Conservation (phyloP, 1,139 yeast species). For the Suhomyces chickasaworum region DNA sequence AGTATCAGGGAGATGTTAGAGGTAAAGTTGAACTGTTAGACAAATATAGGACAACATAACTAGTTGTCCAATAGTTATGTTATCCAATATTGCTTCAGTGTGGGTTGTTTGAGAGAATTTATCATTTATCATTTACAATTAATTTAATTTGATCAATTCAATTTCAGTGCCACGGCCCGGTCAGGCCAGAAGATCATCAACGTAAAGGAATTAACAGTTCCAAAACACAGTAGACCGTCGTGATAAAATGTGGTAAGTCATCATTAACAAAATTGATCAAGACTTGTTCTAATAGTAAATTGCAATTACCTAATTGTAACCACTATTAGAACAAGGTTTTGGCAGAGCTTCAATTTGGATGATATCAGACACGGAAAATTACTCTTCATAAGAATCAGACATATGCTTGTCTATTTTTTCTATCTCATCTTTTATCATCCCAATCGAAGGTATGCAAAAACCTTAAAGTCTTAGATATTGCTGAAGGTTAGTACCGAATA, state of each 20-base stretch:
- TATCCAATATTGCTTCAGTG: too few relatives aligned
- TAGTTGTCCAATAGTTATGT: too few relatives aligned
- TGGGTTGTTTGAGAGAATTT: too few relatives aligned
- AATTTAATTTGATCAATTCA: conserved; percentile 1
- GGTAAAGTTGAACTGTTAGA: too few relatives aligned
- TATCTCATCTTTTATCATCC: conserved; percentile 63
- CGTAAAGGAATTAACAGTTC: conserved; percentile 71
- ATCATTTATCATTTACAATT: too few relatives aligned
- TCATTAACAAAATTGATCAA: conserved; percentile 62
- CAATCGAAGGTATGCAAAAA: conserved; percentile 27
- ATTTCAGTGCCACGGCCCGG: conserved; percentile 92
- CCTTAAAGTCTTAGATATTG: conserved; percentile 9
- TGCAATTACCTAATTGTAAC: conserved; percentile 14
- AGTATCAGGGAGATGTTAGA: too few relatives aligned
- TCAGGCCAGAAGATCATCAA: conserved; percentile 97
- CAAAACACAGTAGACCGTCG: conserved; percentile 99
- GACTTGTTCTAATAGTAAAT: conserved; percentile 12
- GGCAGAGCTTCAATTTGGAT: conserved; percentile 19
- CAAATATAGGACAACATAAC: too few relatives aligned
- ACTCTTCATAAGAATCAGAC: conserved; percentile 81
- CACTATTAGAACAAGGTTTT: conserved; percentile 19
- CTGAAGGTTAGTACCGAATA: conserved; percentile 16
- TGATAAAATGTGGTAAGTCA: conserved; percentile 85
- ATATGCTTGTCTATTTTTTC: conserved; percentile 96
- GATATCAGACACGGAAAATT: conserved; percentile 67